Base-by-base conservation (phyloP, 1,284 basidiomycete species). In the Porogramme epimiltina region DNA sequence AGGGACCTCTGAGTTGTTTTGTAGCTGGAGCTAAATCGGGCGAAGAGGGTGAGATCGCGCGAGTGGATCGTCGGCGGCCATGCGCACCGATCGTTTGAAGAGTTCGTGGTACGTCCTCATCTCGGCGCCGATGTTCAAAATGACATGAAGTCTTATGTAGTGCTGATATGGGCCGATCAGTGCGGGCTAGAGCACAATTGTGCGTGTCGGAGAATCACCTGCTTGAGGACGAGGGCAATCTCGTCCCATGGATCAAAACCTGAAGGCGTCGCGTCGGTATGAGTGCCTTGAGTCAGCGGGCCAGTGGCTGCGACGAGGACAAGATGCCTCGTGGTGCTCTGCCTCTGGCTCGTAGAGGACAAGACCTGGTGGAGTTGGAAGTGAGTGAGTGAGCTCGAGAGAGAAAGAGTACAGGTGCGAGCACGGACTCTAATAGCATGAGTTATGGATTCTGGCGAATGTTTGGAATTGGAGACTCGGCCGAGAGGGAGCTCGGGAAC, bases 141-240 rank as follows among this genome's bases (percentile, higher is more conserved):
- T 76, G 70, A 87, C 73, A 65, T 86, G 84, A 54, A 80, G 78
- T 50, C 79, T 75, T 42, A 85, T 79, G 41, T 77, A 68, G 49
- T 75, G 72, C 84, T 87, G 57, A 48, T 49, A 43, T 31, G 31
- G 36, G 10, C 37, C 41, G 56, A 54, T 55, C 45, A 48, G 51
- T 37, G 52, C 25, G 41, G 25, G 28, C 28, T 6, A 31, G 28
- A 31, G 28, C 6, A 31, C 28, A 6, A 6, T 6, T 31, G 13
- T 31, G 28, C 37, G 37, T 22, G 20, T 13, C 8, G 20, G 42
- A 40, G 33, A 55, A 49, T 50, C 54, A 84, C 82, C 73, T 80
- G 74, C 43, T 70, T 70, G 43, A 84, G 63, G 54, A 71, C 74
- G 45, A 76, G 68, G 18, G 64, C 62, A 18, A 61, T 61, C 20